Base-by-base conservation (phyloP, 2,329 filamentous ascomycete species). In the Aspergillus viridinutans region DNA sequence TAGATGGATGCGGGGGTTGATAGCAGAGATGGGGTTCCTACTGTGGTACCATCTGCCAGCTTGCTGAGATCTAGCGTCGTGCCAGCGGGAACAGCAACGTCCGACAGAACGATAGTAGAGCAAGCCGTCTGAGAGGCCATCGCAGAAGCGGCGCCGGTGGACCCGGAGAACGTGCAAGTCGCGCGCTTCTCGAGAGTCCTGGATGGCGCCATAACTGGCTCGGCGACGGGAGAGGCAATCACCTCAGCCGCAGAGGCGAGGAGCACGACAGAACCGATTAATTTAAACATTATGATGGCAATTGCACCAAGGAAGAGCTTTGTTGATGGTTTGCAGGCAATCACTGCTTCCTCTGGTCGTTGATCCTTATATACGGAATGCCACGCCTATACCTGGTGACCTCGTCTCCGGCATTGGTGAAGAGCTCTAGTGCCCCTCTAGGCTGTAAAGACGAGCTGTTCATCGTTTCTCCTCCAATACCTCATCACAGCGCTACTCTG, bases 71-170 rank as follows among this genome's bases (percentile, higher is more conserved):
- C 71, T 8, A 77, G 66, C 17, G 73, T 75, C 35, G 64, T 66
- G 20, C 71, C 69, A 4, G 74, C 65, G 6, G 74, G 74, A 14
- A 76, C 71, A 9, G 59, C 66, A 17, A 76, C 64, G 58, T 69
- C 68, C 53, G 63, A 66, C 5, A 79, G 68, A 28, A 72, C 65
- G 54, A 79, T 77, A 49, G 66, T 69, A 1, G 71, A 65, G 67
- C 74, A 76, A 21, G 69, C 69, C 63, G 70, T 67, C 23, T 53
- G 54, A 14, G 64, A 64, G 53, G 64, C 65, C 55, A 61, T 70
- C 28, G 66, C 66, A 14, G 63, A 60, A 29, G 68, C 61, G 12
- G 66, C 66, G 5, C 32, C 32, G 14, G 2, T 38, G 32, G 32
- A 17, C 14, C 32, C 32, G 21, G 67, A 69, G 61, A 73, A 73